Percentiles rank a stretch among this genome's conserved stretches.
Conservation (phyloP, 2,329 filamentous ascomycete genomes). For the Parastagonospora nodorum region DNA sequence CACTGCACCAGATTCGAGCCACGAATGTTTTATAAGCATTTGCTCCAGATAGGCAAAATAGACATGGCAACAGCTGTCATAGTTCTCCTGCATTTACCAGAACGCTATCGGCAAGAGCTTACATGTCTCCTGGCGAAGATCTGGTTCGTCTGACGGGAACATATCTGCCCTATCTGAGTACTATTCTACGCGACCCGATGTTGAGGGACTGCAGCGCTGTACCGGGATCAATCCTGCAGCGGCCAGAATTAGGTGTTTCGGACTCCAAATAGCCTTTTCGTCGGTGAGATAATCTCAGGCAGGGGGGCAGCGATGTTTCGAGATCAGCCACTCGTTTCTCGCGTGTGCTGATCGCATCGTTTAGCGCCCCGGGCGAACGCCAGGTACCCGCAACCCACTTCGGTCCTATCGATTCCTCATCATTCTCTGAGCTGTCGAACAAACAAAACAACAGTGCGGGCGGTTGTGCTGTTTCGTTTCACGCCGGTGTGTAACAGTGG, state of each 20-base stretch:
- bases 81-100: background rate
- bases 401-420: constrained; percentile 23
- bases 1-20: background rate
- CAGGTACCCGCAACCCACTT: constrained; percentile 17
- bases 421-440: background rate
- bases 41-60: background rate
- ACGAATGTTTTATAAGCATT: background rate
- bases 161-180: background rate
- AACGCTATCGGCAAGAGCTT: background rate
- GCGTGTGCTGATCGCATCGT: constrained; percentile 21
- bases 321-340: constrained; percentile 39
- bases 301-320: constrained; percentile 38
- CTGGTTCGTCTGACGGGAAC: background rate
- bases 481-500: background rate
- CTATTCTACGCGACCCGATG: background rate
- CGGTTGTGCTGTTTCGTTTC: constrained; percentile 7
- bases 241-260: background rate
- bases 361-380: constrained; percentile 24
- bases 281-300: constrained; percentile 26
- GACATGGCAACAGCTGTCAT: too few species aligned
- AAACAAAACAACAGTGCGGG: constrained; percentile 10
- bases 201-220: background rate
- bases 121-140: background rate
- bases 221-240: background rate
- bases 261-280: constrained; percentile 1